These are phyloP conservation scores for Hibiscus trionum DNA, from an alignment of 345 rosid species.

Conservation along the genomic window DNA sequence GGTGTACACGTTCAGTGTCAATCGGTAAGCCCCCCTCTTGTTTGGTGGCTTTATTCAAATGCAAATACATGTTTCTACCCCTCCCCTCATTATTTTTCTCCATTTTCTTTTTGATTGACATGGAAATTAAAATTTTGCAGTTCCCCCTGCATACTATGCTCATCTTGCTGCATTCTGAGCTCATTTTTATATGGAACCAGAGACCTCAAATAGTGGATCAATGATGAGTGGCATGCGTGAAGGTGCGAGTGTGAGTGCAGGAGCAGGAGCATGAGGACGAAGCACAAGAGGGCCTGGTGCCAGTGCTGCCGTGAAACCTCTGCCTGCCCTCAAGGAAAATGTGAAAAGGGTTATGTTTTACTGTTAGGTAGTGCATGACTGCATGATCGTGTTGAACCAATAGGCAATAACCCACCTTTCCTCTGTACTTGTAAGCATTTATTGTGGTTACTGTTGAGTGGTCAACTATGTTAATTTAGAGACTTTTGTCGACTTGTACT, in stretches of 20 bases:
- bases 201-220: constrained; percentile 93
- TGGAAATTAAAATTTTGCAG: constrained; percentile 27
- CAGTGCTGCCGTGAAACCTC: constrained; percentile 70
- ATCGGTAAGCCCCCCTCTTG: constrained; percentile 51
- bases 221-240: constrained; percentile 79
- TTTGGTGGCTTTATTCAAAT: neutral
- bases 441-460: too few relatives aligned
- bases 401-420: too few relatives aligned
- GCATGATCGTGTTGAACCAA: neutral
- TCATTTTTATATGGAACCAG: constrained; percentile 97
- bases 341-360: constrained; percentile 96
- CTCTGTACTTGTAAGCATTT: too few relatives aligned
- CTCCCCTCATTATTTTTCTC: too few relatives aligned
- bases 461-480: too few relatives aligned
- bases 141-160: constrained; percentile 96
- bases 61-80: neutral
- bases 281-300: constrained; percentile 53
- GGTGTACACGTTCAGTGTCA: constrained; percentile 94
- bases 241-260: too few relatives aligned
- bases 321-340: constrained; percentile 84
- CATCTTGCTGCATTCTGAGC: constrained; percentile 98
- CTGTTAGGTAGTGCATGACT: constrained; percentile 39
- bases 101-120: neutral
- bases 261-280: constrained; percentile 35
- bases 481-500: too few relatives aligned